Base-by-base conservation (phyloP, 805 yeast species). In the Zygoascus biomembranicola region DNA sequence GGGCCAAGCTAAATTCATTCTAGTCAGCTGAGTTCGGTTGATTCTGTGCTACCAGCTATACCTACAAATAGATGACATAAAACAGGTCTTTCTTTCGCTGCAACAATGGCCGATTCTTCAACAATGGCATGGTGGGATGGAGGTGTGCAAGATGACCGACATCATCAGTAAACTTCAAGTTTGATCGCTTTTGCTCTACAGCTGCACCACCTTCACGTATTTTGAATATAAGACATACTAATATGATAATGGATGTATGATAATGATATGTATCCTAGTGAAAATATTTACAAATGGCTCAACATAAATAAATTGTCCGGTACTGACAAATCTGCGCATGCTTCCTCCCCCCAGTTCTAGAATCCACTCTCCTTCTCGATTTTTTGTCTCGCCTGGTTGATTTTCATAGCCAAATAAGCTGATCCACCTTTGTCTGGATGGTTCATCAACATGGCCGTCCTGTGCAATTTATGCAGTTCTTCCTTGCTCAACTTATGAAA, bases 391-490 rank as follows among this genome's bases (percentile, higher is more conserved):
- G 97, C 97, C 71, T 90, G 96, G 67, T 90, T 90, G 57, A 90
- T 85, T 73, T 90, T 90, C 55, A 90, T 83, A 47, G 97, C 96
- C 68, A 90, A 68, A 63, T 79, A 89, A 28, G 95, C 87, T 10
- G 95, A 85, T 1, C 97, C 97, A 35, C 97, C 97, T 66, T 83
- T 86, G 73, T 90, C 97, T 10, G 97, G 97, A 66, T 90, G 97
- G 68, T 90, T 90, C 49, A 85, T 79, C 70, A 88, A 70, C 94
- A 90, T 87, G 63, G 90, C 84, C 61, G 75, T 76, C 71, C 96
- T 80, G 66, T 90, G 96, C 55, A 82, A 83, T 57, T 84, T 89
- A 65, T 85, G 85, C 63, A 90, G 74, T 79, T 81, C 43, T 79
- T 75, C 63, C 82, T 70, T 45, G 32, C 60, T 69, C 66, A 53